Evolutionary conservation across 108 stramenopile genomes (phyloP), one percentile per base, ranked within the genome.

Genomic region (Bacterosira constricta): DNA sequence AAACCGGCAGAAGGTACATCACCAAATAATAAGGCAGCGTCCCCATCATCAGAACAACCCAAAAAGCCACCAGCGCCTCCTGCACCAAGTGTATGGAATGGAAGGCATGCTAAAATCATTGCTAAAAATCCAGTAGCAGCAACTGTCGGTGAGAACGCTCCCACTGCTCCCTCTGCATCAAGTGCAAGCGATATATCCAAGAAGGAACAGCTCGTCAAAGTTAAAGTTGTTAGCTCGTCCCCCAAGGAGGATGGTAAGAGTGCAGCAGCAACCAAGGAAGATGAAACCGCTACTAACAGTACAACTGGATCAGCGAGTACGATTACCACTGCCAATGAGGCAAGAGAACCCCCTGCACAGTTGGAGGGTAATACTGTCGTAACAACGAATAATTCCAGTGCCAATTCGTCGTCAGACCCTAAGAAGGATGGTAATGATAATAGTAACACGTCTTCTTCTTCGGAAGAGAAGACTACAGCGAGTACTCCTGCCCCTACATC

Each of bases 281-380:
- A 76, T 26, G 75, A 76, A 38, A 59, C 57, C n/a, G n/a, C n/a
- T n/a, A 76, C 75, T 23, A 68, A 63, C 66, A 67, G 65, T 45
- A 76, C 75, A 29, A 59, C 75, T 41, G 73, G 73, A 30, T 76
- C 75, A 35, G 54, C 75, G 12, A 68, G 60, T 12, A 73, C 72
- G 25, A 73, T 58, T 13, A 65, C 69, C 11, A 51, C 39, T 25
- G 27, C 38, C 23, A 63, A 63, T 17, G 72, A 73, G 34, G 72
- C 30, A 4, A 32, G 18, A 23, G 12, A 42, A 11, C 50, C 51
- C 23, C 26, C 64, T 37, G 18, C 31, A 18, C 18, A 20, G 55
- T 56, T 53, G 34, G 44, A 50, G 47, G 44, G 47, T 12, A 36
- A 60, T 62, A 41, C 50, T 18, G 71, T 34, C 13, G 51, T 34